Evolutionary conservation across 1,284 basidiomycete genomes (phyloP).

Genomic region (Austroboletus niveus): DNA sequence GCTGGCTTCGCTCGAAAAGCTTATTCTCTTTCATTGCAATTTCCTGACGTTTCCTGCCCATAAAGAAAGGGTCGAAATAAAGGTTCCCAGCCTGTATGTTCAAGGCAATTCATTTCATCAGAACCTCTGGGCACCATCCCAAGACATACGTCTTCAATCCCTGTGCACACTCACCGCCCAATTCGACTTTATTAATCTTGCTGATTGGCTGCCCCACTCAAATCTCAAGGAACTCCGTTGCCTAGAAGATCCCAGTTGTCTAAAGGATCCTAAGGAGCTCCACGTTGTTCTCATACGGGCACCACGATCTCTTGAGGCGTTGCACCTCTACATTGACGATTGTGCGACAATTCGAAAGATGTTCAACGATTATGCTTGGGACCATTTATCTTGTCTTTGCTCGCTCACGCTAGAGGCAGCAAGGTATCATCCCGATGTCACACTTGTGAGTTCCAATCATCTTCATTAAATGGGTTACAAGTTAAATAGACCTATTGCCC

Average conservation of each 20-base stretch:
- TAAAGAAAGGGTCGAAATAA: not conserved
- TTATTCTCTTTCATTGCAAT: constrained; percentile 7
- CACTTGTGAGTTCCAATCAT: not conserved
- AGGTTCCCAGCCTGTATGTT: not conserved
- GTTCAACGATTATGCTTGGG: not conserved
- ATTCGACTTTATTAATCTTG: fast-evolving
- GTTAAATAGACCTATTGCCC: too few species aligned
- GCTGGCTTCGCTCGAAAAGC: constrained; percentile 10
- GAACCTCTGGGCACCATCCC: not conserved
- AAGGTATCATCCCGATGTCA: too few species aligned
- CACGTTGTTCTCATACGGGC: not conserved
- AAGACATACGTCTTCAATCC: not conserved
- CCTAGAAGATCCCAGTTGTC: too few species aligned
- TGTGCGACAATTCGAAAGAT: not conserved
- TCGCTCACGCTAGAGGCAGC: not conserved
- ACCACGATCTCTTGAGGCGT: not conserved
- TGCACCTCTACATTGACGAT: not conserved
- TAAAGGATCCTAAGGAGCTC: too few species aligned
- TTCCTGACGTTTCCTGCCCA: not conserved
- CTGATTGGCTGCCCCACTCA: constrained; percentile 2
- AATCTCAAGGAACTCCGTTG: constrained; percentile 4
- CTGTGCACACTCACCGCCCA: constrained; percentile 3
- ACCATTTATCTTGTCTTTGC: not conserved
- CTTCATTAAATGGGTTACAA: too few species aligned
- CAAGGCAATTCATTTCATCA: not conserved